These are phyloP conservation scores for Tetraselmis striata DNA, from an alignment of 139 green algal species.

Conservation along the genomic window DNA sequence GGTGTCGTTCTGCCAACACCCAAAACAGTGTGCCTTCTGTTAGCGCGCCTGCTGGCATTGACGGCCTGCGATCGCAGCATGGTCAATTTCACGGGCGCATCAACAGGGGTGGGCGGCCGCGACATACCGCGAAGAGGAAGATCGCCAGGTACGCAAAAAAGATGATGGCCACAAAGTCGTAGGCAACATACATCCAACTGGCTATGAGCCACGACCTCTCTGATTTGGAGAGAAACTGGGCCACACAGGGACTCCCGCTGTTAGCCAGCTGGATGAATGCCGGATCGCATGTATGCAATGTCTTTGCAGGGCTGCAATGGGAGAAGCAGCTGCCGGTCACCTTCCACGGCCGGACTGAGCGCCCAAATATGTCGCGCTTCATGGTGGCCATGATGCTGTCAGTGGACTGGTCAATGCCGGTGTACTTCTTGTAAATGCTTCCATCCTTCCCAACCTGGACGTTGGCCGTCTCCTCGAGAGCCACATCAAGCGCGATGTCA, in stretches of 20 bases:
- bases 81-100: too few species aligned
- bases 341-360: neutral
- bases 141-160: neutral
- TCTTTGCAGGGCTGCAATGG: too few species aligned
- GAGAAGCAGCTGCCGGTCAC: too few species aligned
- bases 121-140: neutral
- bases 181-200: neutral
- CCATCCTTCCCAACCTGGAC: neutral
- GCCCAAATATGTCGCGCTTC: neutral
- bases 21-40: too few species aligned
- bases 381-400: neutral
- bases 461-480: neutral
- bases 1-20: neutral
- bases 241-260: too few species aligned
- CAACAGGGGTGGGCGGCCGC: too few species aligned
- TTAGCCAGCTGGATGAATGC: too few species aligned
- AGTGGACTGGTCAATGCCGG: neutral
- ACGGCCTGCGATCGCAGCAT: too few species aligned
- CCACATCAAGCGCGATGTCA: neutral
- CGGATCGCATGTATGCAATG: too few species aligned
- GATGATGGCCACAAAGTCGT: neutral
- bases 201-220: neutral
- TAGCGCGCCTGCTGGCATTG: too few species aligned
- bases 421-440: neutral
- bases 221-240: neutral